Base-by-base conservation (phyloP, 2,329 filamentous ascomycete genomes). In the Calonectria hongkongensis region DNA sequence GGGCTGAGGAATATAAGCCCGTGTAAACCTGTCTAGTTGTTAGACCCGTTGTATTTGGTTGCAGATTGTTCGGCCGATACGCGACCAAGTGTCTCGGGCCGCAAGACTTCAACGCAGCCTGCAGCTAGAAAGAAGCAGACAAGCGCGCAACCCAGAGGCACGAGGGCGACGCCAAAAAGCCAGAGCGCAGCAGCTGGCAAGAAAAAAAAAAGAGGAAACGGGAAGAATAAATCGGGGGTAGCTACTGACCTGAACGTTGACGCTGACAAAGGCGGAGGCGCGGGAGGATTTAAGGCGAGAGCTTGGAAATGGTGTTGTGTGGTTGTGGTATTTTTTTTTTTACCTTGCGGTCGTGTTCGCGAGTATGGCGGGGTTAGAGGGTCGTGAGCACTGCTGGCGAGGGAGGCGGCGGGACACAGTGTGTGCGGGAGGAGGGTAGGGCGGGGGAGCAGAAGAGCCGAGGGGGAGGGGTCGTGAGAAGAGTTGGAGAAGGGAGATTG, bases 281-380 rank as follows among this genome's bases (percentile, higher is more conserved):
- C 71, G 74, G 72, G 74, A 75, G 74, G 72, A 68, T 73, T 68
- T 41, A 45, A 73, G 70, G 73, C 73, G 78, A 54, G 50, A 47
- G 58, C 41, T 45, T 73, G 51, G 72, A 68, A 70, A 75, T 75
- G 75, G 73, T 60, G 73, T 71, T 70, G 72, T 76, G 79, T 70
- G 73, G 68, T 74, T 77, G 73, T 76, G 76, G 76, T 69, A 75
- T 63, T 48, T 73, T 77, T 78, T 81, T 81, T 80, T 79, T 80
- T 78, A 60, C 54, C 76, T 78, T 78, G 79, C 76, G 71, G 76
- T 75, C 74, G 74, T 79, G 75, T 74, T 79, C 75, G 76, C 75
- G 77, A 82, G 75, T 78, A 76, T 81, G 81, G 80, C 81, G 80
- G 81, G 81, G 81, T 82, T 78, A 77, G 51, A 82, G 77, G 77